phyloP scores from a whole-genome alignment of 176 grass and related monocot species.

The Saccharum officinarum region DNA sequence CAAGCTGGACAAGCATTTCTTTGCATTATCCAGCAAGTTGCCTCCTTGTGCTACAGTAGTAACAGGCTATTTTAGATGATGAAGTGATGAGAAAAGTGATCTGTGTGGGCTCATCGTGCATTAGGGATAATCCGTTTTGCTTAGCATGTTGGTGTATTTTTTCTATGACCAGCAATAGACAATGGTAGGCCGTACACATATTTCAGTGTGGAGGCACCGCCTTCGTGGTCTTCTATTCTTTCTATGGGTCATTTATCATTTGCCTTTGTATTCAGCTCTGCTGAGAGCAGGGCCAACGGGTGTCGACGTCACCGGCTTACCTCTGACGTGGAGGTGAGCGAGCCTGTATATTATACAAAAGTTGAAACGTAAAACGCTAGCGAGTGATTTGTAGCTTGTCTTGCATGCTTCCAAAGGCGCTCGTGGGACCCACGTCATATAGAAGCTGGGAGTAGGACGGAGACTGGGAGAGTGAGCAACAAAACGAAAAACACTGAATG shows the following conservation, averaged over 20 bases:
- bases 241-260: slow-evolving; percentile 20
- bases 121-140: slow-evolving; percentile 13
- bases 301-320: background rate
- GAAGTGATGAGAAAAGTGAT: background rate
- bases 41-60: background rate
- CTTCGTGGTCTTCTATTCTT: slow-evolving; percentile 1
- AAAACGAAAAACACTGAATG: background rate
- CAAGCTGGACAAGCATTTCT: slow-evolving; percentile 33
- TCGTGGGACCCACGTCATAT: background rate
- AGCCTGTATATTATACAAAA: background rate
- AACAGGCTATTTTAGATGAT: slow-evolving; percentile 6
- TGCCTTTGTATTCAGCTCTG: slow-evolving; percentile 22
- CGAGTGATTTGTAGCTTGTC: background rate
- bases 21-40: slow-evolving; percentile 44
- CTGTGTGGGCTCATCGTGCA: background rate
- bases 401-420: background rate
- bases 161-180: slow-evolving; percentile 2
- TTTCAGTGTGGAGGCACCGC: background rate
- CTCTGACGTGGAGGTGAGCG: background rate
- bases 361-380: background rate
- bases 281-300: background rate
- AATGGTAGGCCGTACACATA: slow-evolving; percentile 15
- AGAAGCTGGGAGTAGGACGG: background rate
- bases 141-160: slow-evolving; percentile 13
- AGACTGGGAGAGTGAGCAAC: too few species aligned